phyloP scores from a whole-genome alignment of 2,329 filamentous ascomycete species.

The Curvularia lunata region DNA sequence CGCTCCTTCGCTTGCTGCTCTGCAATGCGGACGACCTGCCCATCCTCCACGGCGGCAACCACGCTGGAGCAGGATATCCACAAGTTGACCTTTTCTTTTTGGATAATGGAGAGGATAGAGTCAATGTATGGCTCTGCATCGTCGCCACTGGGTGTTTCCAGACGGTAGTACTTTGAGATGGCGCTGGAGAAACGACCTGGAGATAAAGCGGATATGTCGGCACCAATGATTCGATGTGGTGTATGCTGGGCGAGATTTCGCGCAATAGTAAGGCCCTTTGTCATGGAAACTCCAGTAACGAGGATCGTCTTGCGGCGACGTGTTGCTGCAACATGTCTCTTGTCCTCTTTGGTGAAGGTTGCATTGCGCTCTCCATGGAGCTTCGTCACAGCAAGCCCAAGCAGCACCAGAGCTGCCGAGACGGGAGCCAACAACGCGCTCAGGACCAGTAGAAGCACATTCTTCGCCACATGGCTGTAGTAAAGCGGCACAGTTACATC shows the following conservation, averaged over 20 bases:
- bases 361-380: slow-evolving; percentile 18
- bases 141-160: slow-evolving; percentile 44
- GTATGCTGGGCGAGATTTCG: slow-evolving; percentile 66
- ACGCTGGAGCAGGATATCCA: slow-evolving; percentile 80
- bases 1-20: slow-evolving; percentile 57
- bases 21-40: slow-evolving; percentile 59
- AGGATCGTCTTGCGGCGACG: slow-evolving; percentile 62
- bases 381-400: slow-evolving; percentile 36
- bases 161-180: slow-evolving; percentile 62
- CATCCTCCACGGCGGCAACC: slow-evolving; percentile 69
- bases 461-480: slow-evolving; percentile 56
- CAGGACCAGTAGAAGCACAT: slow-evolving; percentile 55
- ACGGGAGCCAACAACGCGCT: slow-evolving; percentile 58
- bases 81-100: slow-evolving; percentile 67
- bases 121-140: slow-evolving; percentile 60
- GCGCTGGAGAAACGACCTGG: slow-evolving; percentile 63
- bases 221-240: slow-evolving; percentile 74
- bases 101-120: slow-evolving; percentile 64
- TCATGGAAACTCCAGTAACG: slow-evolving; percentile 75
- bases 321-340: slow-evolving; percentile 27
- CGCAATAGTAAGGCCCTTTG: slow-evolving; percentile 71
- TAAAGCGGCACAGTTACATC: slow-evolving; percentile 29
- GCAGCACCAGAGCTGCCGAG: slow-evolving; percentile 41
- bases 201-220: slow-evolving; percentile 60
- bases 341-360: slow-evolving; percentile 25